A percentile compares a stretch with the other conserved stretches of the same genome.
Conservation (phyloP, 192 early-diverging fungal genomes). For the Paraglomus brasilianum region DNA sequence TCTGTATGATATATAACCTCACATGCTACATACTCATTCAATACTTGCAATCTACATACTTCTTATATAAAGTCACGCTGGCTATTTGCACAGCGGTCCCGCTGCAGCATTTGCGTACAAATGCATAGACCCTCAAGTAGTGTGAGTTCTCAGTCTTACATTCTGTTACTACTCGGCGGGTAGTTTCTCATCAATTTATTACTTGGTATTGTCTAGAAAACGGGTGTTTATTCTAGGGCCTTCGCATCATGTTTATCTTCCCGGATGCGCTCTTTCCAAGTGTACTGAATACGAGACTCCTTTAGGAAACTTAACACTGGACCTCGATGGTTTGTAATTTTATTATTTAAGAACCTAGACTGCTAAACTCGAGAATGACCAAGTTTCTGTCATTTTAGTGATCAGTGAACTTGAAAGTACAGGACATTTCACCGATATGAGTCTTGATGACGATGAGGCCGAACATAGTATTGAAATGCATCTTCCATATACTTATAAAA, state of each 20-base stretch:
- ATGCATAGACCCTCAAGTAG: conserved; percentile 55
- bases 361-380: neutral
- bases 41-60: neutral
- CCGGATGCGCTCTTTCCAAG: conserved; percentile 74
- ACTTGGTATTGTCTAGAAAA: conserved; percentile 41
- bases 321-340: conserved; percentile 54
- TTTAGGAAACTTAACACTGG: conserved; percentile 76
- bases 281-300: conserved; percentile 82
- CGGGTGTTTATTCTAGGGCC: conserved; percentile 93
- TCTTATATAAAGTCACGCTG: conserved; percentile 72
- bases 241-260: conserved; percentile 84
- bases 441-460: conserved; percentile 70
- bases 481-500: conserved; percentile 83
- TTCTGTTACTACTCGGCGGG: neutral
- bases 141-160: conserved; percentile 43
- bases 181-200: neutral
- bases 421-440: conserved; percentile 70
- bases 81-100: conserved; percentile 86
- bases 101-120: conserved; percentile 89
- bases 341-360: neutral
- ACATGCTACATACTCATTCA: neutral
- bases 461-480: conserved; percentile 99
- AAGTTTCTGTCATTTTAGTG: conserved; percentile 36
- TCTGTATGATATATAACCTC: neutral
- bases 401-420: conserved; percentile 64